These are phyloP conservation scores for Leptographium procerum DNA, from an alignment of 2,329 filamentous ascomycete species.

Conservation along the genomic window DNA sequence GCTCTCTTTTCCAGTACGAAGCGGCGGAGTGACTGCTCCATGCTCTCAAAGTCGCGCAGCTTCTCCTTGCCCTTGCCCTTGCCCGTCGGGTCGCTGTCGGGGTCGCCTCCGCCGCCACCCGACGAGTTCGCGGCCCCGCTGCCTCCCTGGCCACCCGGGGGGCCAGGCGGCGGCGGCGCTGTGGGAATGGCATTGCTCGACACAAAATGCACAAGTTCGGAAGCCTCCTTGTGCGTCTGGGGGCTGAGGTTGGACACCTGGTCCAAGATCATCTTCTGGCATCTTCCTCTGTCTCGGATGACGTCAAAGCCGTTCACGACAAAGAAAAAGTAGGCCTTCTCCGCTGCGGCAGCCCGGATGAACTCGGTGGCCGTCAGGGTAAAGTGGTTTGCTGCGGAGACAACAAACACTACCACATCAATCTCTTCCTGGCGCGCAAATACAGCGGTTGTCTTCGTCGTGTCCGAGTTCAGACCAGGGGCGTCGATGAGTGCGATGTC, in stretches of 20 bases:
- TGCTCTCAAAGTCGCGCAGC: constrained; percentile 74
- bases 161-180: constrained; percentile 42
- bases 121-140: constrained; percentile 41
- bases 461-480: constrained; percentile 89
- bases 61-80: constrained; percentile 87
- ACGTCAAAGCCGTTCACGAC: constrained; percentile 96
- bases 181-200: constrained; percentile 92
- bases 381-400: constrained; percentile 95
- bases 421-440: constrained; percentile 98
- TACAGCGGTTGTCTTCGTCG: constrained; percentile 90
- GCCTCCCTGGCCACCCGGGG: constrained; percentile 42
- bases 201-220: constrained; percentile 92
- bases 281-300: constrained; percentile 83
- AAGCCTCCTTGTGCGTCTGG: constrained; percentile 81
- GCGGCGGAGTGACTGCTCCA: constrained; percentile 78
- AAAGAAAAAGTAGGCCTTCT: constrained; percentile 98
- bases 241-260: constrained; percentile 83
- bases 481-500: constrained; percentile 97
- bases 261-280: constrained; percentile 85
- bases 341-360: constrained; percentile 85
- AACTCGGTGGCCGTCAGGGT: constrained; percentile 97
- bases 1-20: constrained; percentile 96
- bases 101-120: constrained; percentile 44
- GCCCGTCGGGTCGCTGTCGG: constrained; percentile 49
- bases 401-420: constrained; percentile 96